Conservation (phyloP, 257 asterid genomes). For the Capsicum pubescens region DNA sequence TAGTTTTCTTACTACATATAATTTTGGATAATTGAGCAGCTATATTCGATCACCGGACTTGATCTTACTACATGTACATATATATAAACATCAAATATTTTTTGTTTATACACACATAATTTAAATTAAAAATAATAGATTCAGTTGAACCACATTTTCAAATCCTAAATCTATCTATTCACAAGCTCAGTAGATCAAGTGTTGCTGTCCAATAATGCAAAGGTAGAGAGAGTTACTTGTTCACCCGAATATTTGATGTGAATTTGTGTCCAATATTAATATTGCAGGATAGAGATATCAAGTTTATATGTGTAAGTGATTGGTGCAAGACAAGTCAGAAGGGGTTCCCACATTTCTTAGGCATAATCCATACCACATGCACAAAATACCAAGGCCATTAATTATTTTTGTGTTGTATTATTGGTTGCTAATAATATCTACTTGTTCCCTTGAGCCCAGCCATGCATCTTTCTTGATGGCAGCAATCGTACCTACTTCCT, state of each 20-base stretch:
- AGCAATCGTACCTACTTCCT: neutral
- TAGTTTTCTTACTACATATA: no score
- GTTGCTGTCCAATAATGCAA: neutral
- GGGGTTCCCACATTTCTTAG: neutral
- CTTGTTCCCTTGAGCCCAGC: neutral
- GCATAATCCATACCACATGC: slow-evolving; percentile 16
- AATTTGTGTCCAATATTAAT: neutral
- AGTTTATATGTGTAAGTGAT: neutral
- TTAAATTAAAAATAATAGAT: no score
- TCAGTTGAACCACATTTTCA: neutral
- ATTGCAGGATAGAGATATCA: neutral
- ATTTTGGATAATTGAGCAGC: no score
- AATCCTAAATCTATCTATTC: neutral
- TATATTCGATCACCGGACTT: no score
- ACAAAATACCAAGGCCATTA: neutral
- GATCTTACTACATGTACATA: no score
- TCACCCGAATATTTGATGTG: neutral
- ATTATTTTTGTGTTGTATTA: slow-evolving; percentile 7
- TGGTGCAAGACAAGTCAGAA: neutral
- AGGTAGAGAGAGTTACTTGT: neutral
- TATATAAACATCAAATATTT: no score
- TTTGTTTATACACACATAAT: no score
- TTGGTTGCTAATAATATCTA: neutral
- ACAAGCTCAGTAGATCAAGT: neutral
- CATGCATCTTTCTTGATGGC: neutral